Percentiles rank a stretch among this genome's conserved stretches.
Evolutionary conservation across 2,329 filamentous ascomycete species (phyloP).

Genomic region (Aspergillus aculeatinus): DNA sequence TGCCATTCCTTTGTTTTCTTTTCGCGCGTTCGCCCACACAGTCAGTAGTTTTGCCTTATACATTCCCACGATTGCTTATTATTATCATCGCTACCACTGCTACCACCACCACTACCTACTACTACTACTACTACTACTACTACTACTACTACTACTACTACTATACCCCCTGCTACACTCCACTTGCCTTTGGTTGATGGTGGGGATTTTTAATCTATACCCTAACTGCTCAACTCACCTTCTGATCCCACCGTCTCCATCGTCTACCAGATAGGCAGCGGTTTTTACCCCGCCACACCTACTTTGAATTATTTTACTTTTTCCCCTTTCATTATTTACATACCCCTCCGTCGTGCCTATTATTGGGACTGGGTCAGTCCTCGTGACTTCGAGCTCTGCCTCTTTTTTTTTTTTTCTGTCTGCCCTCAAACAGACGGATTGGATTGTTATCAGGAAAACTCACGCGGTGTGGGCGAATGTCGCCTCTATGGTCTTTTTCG

Average conservation of each 20-base stretch:
- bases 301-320: neutral
- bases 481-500: conserved; percentile 39
- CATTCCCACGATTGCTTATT: conserved; percentile 3
- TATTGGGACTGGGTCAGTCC: neutral
- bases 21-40: conserved; percentile 37
- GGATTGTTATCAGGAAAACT: conserved; percentile 11
- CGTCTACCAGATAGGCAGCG: conserved; percentile 9
- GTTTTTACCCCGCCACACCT: neutral
- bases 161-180: neutral
- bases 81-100: neutral
- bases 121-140: neutral
- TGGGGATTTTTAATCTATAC: conserved; percentile 7
- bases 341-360: neutral
- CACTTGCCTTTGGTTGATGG: conserved; percentile 8
- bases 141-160: neutral
- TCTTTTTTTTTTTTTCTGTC: conserved; percentile 14
- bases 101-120: neutral
- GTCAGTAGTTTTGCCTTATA: conserved; percentile 29
- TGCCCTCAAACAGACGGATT: conserved; percentile 7
- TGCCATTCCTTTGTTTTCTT: conserved; percentile 30
- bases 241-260: conserved; percentile 6
- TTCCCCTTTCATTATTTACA: neutral
- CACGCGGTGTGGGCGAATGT: conserved; percentile 40
- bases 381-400: conserved; percentile 14
- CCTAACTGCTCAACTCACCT: neutral